Evolutionary conservation across 2,329 filamentous ascomycete species (phyloP), one percentile per base, ranked within the genome.

Genomic region (Pseudogymnoascus sp.): DNA sequence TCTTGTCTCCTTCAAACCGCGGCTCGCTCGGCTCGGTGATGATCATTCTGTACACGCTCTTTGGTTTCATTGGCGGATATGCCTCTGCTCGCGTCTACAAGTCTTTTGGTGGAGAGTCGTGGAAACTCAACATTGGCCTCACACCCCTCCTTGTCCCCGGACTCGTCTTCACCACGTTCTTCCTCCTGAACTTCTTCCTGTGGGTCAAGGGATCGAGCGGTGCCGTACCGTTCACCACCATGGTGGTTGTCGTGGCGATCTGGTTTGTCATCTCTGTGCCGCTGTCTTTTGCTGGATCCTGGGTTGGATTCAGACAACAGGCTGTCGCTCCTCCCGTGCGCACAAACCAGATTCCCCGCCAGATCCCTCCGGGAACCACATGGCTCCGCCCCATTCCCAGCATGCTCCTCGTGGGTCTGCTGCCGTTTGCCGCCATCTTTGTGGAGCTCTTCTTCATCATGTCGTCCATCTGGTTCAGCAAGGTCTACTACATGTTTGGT

Each of bases 401-500:
- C 66, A 93, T 96, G 83, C 82, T 97, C 14, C 82, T 97, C 20
- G 93, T 95, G 22, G 94, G 94, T 59, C 86, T 97, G 58, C 81
- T 97, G 25, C 94, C 94, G 0, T 99, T 99, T 70, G 92, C 90
- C 54, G 93, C 94, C 64, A 97, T 99, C 72, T 97, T 97, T 67
- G 92, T 97, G 54, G 94, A 99, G 77, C 86, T 99, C 2, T 97
- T 96, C 81, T 97, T 97, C 76, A 97, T 99, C 79, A 96, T 99
- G 90, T 96, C 88, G 77, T 96, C 90, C 25, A 93, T 99, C 72
- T 99, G 94, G 94, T 96, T 95, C 76, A 93, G 88, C 79, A 91
- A 94, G 76, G 94, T 99, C 67, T 99, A 99, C 81, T 99, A 99
- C 82, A 99, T 99, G 94, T 99, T 99, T 70, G 94, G 94, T 20